A percentile compares a stretch with the other conserved stretches of the same genome.
Evolutionary conservation across 139 green algal genomes (phyloP).

Genomic region (Picochlorum sp.): DNA sequence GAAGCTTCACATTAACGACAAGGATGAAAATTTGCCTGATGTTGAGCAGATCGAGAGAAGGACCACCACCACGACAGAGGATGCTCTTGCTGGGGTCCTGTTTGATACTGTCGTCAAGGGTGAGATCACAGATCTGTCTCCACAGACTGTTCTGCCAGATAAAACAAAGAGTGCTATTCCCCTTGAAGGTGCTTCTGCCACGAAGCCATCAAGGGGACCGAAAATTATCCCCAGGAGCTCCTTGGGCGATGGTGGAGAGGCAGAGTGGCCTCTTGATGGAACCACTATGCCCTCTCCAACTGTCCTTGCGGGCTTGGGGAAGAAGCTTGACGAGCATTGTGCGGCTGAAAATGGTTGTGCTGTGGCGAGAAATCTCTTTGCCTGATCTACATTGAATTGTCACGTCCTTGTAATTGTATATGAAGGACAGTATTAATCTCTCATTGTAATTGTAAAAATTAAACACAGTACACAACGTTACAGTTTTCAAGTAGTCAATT

Average conservation of each 20-base stretch:
- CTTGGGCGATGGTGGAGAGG: not conserved
- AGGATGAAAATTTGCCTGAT: not conserved
- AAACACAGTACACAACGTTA: not conserved
- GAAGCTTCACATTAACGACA: no score
- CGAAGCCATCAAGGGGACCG: not conserved
- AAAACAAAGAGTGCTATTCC: not conserved
- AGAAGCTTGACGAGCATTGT: no score
- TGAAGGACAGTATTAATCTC: not conserved
- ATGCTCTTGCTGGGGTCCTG: slow-evolving; percentile 11
- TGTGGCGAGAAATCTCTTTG: no score
- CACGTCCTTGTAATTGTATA: no score
- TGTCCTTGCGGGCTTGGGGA: not conserved
- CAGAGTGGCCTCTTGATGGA: not conserved
- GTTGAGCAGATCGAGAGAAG: not conserved
- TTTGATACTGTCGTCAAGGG: slow-evolving; percentile 6
- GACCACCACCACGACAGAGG: slow-evolving; percentile 4
- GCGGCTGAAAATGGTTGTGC: no score
- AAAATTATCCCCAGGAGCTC: not conserved
- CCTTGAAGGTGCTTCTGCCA: slow-evolving; percentile 3
- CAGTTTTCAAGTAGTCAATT: slow-evolving; percentile 25
- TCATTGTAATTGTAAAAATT: not conserved
- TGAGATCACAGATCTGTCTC: slow-evolving; percentile 9
- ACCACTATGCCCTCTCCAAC: not conserved
- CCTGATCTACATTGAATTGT: no score
- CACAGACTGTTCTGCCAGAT: slow-evolving; percentile 8